phyloP scores from a whole-genome alignment of 768 basidiomycete genomes.

The Leccinum subtestaceum region DNA sequence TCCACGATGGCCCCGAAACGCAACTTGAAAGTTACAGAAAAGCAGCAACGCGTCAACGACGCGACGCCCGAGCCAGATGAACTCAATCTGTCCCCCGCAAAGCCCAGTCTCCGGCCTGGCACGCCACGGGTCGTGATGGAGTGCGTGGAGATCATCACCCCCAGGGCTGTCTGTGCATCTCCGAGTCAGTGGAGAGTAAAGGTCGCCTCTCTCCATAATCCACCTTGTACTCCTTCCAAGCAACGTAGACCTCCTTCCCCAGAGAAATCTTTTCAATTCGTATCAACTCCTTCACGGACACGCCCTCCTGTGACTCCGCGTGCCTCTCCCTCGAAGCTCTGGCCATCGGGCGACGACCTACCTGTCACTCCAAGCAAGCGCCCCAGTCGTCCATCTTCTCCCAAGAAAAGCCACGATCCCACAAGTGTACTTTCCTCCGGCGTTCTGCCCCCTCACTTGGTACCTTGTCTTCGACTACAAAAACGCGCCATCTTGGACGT shows the following conservation, averaged over 20 bases:
- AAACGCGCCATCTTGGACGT: constrained; percentile 53
- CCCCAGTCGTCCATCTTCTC: constrained; percentile 6
- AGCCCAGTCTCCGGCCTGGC: constrained; percentile 20
- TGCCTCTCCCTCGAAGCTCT: constrained; percentile 16
- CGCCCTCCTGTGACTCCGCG: constrained; percentile 17
- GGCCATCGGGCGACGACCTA: constrained; percentile 2
- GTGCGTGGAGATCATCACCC: constrained; percentile 32
- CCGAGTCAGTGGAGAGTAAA: constrained; percentile 6
- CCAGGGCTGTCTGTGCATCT: constrained; percentile 16
- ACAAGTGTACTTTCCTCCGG: constrained; percentile 6
- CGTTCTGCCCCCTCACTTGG: constrained; percentile 41
- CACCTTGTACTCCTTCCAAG: constrained; percentile 23
- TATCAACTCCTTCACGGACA: constrained; percentile 14
- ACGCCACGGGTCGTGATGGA: constrained; percentile 28
- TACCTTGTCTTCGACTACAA: constrained; percentile 50
- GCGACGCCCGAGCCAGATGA: constrained; percentile 26
- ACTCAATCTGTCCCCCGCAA: constrained; percentile 29
- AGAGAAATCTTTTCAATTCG: constrained; percentile 5
- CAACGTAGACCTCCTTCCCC: background rate
- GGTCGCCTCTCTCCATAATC: background rate
- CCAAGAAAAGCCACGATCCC: constrained; percentile 12
- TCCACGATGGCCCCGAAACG: constrained; percentile 39
- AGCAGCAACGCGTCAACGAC: constrained; percentile 6
- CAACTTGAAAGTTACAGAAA: constrained; percentile 33
- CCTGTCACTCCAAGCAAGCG: constrained; percentile 19